Evolutionary conservation across 805 yeast species (phyloP).

Genomic region (Clavispora carvajalis): DNA sequence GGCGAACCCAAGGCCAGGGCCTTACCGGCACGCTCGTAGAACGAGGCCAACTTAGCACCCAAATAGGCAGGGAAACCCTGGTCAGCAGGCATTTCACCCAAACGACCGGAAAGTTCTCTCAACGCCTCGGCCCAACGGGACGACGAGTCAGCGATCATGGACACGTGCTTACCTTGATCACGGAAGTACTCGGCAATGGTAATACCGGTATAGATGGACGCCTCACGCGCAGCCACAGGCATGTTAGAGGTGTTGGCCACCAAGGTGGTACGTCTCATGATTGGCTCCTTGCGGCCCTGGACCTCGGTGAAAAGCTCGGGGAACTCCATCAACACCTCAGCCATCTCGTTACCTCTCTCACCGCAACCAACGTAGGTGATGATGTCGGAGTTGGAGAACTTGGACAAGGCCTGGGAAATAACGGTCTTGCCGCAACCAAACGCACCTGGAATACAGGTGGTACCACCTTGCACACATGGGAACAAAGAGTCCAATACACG

Average conservation of each 20-base stretch:
- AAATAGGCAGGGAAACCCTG: slow-evolving; percentile 99
- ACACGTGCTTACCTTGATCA: slow-evolving; percentile 98
- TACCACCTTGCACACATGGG: slow-evolving; percentile 99
- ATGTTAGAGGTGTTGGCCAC: slow-evolving; percentile 98
- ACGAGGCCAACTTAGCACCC: slow-evolving; percentile 98
- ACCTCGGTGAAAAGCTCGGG: slow-evolving; percentile 93
- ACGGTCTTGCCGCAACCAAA: slow-evolving; percentile 99
- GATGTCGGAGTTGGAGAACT: slow-evolving; percentile 94
- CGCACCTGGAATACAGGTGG: slow-evolving; percentile 99
- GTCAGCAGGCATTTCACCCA: slow-evolving; percentile 99
- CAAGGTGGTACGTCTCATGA: slow-evolving; percentile 98
- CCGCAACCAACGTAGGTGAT: slow-evolving; percentile 93
- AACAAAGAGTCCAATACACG: slow-evolving; percentile 96
- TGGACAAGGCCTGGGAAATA: slow-evolving; percentile 94
- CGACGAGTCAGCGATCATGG: slow-evolving; percentile 99
- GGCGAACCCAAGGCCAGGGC: slow-evolving; percentile 95
- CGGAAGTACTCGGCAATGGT: slow-evolving; percentile 98
- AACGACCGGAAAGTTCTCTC: slow-evolving; percentile 99
- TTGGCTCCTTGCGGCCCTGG: slow-evolving; percentile 92
- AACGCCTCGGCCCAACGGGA: slow-evolving; percentile 99
- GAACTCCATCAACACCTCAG: slow-evolving; percentile 98
- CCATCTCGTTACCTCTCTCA: slow-evolving; percentile 99
- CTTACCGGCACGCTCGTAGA: slow-evolving; percentile 99
- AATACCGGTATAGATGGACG: slow-evolving; percentile 98
- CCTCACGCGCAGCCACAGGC: slow-evolving; percentile 99